phyloP scores from a whole-genome alignment of 2,329 filamentous ascomycete genomes.

The Fusarium nisikadoi region DNA sequence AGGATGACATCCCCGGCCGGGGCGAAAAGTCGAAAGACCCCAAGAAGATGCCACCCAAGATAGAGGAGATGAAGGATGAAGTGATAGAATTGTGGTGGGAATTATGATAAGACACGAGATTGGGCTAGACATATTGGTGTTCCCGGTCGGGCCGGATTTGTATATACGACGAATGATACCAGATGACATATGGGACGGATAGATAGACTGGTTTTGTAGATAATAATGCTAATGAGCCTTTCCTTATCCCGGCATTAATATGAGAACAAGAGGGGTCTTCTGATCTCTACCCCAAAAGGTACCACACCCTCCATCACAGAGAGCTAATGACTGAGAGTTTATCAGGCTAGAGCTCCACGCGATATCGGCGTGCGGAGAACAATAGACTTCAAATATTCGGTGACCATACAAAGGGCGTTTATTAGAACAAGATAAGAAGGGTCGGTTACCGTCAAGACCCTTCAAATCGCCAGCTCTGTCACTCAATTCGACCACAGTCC shows the following conservation, averaged over 20 bases:
- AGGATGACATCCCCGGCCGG: slow-evolving; percentile 45
- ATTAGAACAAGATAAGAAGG: background rate
- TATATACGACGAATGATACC: slow-evolving; percentile 41
- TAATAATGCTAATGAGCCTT: slow-evolving; percentile 44
- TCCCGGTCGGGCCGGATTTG: slow-evolving; percentile 17
- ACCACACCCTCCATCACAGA: slow-evolving; percentile 4
- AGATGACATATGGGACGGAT: slow-evolving; percentile 33
- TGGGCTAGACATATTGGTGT: slow-evolving; percentile 1
- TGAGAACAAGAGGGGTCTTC: slow-evolving; percentile 11
- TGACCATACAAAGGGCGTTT: background rate
- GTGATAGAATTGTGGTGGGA: slow-evolving; percentile 62
- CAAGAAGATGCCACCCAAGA: slow-evolving; percentile 16
- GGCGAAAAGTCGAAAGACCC: slow-evolving; percentile 47
- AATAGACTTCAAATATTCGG: background rate
- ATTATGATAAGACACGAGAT: slow-evolving; percentile 21
- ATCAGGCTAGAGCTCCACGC: slow-evolving; percentile 20
- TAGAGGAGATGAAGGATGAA: slow-evolving; percentile 51
- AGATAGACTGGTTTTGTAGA: slow-evolving; percentile 27
- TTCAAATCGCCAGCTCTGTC: background rate
- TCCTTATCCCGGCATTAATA: slow-evolving; percentile 24
- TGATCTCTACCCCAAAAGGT: slow-evolving; percentile 16
- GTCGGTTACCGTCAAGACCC: background rate
- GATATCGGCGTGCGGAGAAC: slow-evolving; percentile 34
- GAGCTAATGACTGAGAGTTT: slow-evolving; percentile 5
- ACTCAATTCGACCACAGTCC: no score